These are phyloP conservation scores for Xylaria cubensis DNA, from an alignment of 495 filamentous ascomycete species.

Conservation along the genomic window DNA sequence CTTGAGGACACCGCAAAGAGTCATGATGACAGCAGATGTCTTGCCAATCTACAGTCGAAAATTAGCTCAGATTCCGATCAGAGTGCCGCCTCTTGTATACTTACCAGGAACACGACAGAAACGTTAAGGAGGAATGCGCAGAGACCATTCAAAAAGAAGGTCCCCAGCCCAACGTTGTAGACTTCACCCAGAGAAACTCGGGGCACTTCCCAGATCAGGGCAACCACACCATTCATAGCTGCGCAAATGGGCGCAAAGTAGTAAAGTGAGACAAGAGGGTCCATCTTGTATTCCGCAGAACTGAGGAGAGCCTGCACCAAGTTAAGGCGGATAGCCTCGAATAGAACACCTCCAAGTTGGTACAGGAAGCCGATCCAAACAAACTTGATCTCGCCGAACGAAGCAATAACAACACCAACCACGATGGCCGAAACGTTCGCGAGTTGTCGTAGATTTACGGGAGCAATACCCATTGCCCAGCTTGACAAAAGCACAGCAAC, in stretches of 20 bases:
- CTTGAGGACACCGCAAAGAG: constrained; percentile 97
- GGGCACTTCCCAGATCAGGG: constrained; percentile 80
- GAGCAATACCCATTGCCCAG: constrained; percentile 81
- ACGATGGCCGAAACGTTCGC: constrained; percentile 89
- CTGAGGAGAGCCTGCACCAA: constrained; percentile 90
- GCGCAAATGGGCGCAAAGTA: constrained; percentile 95
- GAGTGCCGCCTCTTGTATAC: constrained; percentile 36
- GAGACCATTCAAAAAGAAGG: constrained; percentile 78
- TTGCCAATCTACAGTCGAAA: constrained; percentile 78
- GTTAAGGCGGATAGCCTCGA: constrained; percentile 89
- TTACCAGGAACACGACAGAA: constrained; percentile 92
- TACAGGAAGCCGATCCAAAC: constrained; percentile 85
- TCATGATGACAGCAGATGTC: constrained; percentile 95
- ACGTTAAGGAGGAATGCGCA: constrained; percentile 90
- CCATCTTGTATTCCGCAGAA: constrained; percentile 96
- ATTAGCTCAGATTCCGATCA: constrained; percentile 36
- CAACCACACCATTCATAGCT: constrained; percentile 82
- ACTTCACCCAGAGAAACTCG: constrained; percentile 73
- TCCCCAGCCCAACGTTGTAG: constrained; percentile 74
- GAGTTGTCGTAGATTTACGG: constrained; percentile 78
- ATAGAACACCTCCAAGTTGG: constrained; percentile 82
- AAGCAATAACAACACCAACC: constrained; percentile 86
- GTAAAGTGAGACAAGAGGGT: constrained; percentile 93
- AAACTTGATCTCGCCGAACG: constrained; percentile 92
- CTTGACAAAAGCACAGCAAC: constrained; percentile 86